Percentiles rank a stretch among this genome's conserved stretches.
Evolutionary conservation across 805 yeast genomes (phyloP).

Genomic region (Candida nitratophila): DNA sequence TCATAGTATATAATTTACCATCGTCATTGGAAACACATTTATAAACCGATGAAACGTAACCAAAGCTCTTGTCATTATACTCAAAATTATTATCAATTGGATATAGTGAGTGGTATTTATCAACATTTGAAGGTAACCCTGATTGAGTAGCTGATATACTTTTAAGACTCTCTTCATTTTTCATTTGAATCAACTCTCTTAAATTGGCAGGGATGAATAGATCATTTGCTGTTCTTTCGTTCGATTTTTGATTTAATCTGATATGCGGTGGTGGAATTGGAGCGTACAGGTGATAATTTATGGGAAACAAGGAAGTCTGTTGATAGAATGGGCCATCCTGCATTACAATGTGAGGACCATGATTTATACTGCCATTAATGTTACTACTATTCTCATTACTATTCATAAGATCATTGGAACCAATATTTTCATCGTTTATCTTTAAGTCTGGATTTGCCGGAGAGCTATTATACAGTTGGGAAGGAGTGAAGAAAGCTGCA

Average conservation of each 20-base stretch:
- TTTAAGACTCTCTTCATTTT: slow-evolving; percentile 76
- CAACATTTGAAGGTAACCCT: slow-evolving; percentile 68
- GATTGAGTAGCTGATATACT: slow-evolving; percentile 40
- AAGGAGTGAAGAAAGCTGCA: slow-evolving; percentile 24
- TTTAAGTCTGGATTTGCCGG: background rate
- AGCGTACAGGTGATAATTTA: slow-evolving; percentile 83
- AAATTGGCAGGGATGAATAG: slow-evolving; percentile 69
- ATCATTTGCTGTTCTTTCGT: slow-evolving; percentile 62
- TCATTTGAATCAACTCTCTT: slow-evolving; percentile 62
- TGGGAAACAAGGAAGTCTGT: slow-evolving; percentile 36
- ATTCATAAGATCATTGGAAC: no score
- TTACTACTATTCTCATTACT: no score
- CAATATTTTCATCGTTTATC: no score
- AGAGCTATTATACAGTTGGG: background rate
- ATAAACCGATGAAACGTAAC: slow-evolving; percentile 56
- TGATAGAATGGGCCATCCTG: slow-evolving; percentile 24
- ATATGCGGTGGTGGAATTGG: slow-evolving; percentile 80
- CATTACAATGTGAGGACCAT: slow-evolving; percentile 1
- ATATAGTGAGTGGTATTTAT: slow-evolving; percentile 74
- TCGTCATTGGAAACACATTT: slow-evolving; percentile 75
- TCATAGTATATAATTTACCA: slow-evolving; percentile 70
- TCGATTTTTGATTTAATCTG: slow-evolving; percentile 50
- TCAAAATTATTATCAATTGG: slow-evolving; percentile 59
- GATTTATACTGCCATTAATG: background rate
- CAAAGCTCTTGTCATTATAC: slow-evolving; percentile 34